Conservation (phyloP, 768 basidiomycete species). For the Chalciporus sphaerocephalus region DNA sequence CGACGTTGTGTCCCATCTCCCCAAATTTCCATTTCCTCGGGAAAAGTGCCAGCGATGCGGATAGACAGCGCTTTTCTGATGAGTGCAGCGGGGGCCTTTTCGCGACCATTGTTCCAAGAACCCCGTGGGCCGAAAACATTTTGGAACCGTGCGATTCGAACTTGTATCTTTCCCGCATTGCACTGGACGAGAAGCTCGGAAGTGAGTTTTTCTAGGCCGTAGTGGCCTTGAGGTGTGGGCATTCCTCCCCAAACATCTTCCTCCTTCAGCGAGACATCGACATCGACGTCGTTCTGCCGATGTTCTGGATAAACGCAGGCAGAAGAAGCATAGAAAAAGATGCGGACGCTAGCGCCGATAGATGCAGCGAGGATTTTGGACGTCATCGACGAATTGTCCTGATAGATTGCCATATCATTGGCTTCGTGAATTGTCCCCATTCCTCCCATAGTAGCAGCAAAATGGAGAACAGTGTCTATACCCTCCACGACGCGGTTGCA, state of each 20-base stretch:
- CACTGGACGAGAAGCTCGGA: conserved; percentile 44
- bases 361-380: conserved; percentile 42
- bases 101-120: conserved; percentile 49
- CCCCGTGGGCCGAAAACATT: conserved; percentile 56
- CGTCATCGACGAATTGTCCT: conserved; percentile 48
- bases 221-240: conserved; percentile 50
- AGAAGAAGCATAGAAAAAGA: conserved; percentile 54
- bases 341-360: conserved; percentile 34
- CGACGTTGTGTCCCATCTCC: conserved; percentile 50
- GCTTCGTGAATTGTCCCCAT: conserved; percentile 56
- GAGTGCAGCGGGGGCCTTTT: conserved; percentile 57
- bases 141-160: conserved; percentile 53
- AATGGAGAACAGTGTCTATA: conserved; percentile 47
- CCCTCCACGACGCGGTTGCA: conserved; percentile 38
- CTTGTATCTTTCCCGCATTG: conserved; percentile 29
- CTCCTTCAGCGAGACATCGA: conserved; percentile 46
- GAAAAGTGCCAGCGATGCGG: conserved; percentile 2
- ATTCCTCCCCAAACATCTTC: conserved; percentile 37
- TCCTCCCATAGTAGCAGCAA: conserved; percentile 61
- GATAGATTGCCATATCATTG: conserved; percentile 49
- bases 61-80: conserved; percentile 48
- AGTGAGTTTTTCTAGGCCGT: conserved; percentile 54
- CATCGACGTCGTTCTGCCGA: conserved; percentile 32
- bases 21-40: conserved; percentile 48
- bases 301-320: conserved; percentile 54